phyloP scores from a whole-genome alignment of 495 filamentous ascomycete species.

The Melanomma pulvis-pyrius region DNA sequence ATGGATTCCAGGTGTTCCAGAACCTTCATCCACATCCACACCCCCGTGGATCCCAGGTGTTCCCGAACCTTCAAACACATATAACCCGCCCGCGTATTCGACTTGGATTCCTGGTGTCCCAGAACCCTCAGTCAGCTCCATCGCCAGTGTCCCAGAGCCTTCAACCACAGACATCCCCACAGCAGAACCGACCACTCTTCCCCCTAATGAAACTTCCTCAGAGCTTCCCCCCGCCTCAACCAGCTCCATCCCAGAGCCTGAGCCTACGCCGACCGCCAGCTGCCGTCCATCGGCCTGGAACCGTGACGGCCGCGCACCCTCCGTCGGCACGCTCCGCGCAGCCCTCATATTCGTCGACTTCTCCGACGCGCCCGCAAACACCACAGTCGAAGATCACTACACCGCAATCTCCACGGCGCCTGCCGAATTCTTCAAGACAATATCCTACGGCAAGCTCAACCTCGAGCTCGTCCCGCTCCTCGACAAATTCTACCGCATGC shows the following conservation, averaged over 20 bases:
- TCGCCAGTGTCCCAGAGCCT: no score
- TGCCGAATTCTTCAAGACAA: slow-evolving; percentile 16
- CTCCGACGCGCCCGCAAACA: slow-evolving; percentile 13
- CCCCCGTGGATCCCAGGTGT: neutral
- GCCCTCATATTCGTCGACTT: slow-evolving; percentile 26
- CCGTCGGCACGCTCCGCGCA: slow-evolving; percentile 14
- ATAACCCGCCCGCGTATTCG: no score
- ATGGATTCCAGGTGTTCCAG: neutral
- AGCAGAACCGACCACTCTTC: neutral
- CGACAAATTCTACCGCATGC: slow-evolving; percentile 25
- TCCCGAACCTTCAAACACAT: neutral
- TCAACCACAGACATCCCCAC: neutral
- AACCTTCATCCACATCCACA: neutral
- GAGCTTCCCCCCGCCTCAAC: neutral
- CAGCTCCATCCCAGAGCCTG: neutral
- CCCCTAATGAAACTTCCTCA: neutral
- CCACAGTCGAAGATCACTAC: slow-evolving; percentile 13
- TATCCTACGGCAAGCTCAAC: slow-evolving; percentile 29
- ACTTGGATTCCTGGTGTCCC: no score
- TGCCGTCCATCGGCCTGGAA: slow-evolving; percentile 7
- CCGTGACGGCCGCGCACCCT: neutral
- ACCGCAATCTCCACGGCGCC: neutral
- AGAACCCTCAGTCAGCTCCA: neutral
- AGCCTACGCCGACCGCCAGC: slow-evolving; percentile 1
- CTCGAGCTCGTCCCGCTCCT: slow-evolving; percentile 18